phyloP scores from a whole-genome alignment of 139 green algal species.

The Chlamydomonas sp. region DNA sequence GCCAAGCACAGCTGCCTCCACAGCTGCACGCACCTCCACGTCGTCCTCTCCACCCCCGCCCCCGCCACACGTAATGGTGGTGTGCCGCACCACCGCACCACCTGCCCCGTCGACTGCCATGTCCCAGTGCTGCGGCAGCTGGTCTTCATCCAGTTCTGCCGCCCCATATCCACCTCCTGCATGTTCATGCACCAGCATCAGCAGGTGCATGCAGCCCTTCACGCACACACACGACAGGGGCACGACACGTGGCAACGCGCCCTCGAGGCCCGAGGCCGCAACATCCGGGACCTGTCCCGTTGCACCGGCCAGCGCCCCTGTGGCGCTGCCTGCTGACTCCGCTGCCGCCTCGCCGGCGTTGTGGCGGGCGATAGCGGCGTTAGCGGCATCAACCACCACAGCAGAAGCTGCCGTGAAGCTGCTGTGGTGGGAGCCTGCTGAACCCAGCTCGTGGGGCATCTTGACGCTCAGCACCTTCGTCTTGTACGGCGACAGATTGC shows the following conservation, averaged over 20 bases:
- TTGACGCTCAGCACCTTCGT: constrained; percentile 7
- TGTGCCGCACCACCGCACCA: too few relatives aligned
- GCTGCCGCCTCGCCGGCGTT: background rate
- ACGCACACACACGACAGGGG: constrained; percentile 1
- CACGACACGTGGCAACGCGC: background rate
- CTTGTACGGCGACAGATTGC: background rate
- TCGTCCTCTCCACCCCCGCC: too few relatives aligned
- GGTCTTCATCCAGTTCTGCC: too few relatives aligned
- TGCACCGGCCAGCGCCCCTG: background rate
- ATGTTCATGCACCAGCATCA: background rate
- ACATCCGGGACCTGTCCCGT: background rate
- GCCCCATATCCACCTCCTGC: too few relatives aligned
- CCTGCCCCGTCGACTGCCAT: too few relatives aligned
- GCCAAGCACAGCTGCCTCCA: too few relatives aligned
- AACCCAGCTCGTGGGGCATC: background rate
- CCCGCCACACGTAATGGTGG: too few relatives aligned
- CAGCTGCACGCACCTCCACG: too few relatives aligned
- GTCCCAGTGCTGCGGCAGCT: too few relatives aligned
- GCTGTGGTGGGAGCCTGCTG: background rate
- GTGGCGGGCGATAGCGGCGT: background rate
- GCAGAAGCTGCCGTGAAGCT: background rate
- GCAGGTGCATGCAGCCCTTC: constrained; percentile 15
- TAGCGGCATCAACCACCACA: background rate
- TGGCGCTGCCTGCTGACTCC: background rate
- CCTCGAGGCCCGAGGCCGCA: background rate